Evolutionary conservation across 2,329 filamentous ascomycete species (phyloP).

Genomic region (Elsinoe ampelina): DNA sequence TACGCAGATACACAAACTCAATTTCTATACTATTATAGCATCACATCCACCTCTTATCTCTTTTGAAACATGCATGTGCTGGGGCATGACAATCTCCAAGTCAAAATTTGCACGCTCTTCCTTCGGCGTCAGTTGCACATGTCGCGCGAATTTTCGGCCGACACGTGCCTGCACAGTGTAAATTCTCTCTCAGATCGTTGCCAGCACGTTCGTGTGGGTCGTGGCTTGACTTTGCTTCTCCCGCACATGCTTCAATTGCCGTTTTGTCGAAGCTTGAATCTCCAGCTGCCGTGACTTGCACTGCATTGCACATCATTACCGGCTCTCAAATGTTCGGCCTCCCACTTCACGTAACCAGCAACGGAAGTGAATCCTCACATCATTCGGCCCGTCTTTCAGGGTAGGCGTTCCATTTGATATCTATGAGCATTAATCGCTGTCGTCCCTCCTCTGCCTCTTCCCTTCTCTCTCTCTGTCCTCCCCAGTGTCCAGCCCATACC

Average conservation of each 20-base stretch:
- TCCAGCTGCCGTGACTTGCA: not conserved
- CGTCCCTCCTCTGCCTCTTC: slow-evolving; percentile 61
- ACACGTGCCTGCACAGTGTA: not conserved
- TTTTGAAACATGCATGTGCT: not conserved
- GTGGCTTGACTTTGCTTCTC: not conserved
- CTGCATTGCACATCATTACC: not conserved
- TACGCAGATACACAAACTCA: slow-evolving; percentile 6
- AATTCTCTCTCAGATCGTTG: not conserved
- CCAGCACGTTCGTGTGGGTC: not conserved
- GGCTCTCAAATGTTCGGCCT: too few relatives aligned
- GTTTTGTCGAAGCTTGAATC: not conserved
- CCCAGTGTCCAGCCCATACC: slow-evolving; percentile 64
- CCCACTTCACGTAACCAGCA: too few relatives aligned
- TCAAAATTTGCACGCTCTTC: not conserved
- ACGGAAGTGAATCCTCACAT: too few relatives aligned
- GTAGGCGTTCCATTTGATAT: not conserved
- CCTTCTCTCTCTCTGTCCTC: slow-evolving; percentile 37
- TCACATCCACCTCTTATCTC: not conserved
- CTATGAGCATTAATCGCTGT: slow-evolving; percentile 43
- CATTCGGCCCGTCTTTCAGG: too few relatives aligned
- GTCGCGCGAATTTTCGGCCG: not conserved
- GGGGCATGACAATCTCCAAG: not conserved
- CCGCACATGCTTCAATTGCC: not conserved
- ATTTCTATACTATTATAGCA: slow-evolving; percentile 1
- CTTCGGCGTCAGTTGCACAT: not conserved